Evolutionary conservation across 1,139 yeast genomes (phyloP).

Genomic region (Kluyveromyces sp.): DNA sequence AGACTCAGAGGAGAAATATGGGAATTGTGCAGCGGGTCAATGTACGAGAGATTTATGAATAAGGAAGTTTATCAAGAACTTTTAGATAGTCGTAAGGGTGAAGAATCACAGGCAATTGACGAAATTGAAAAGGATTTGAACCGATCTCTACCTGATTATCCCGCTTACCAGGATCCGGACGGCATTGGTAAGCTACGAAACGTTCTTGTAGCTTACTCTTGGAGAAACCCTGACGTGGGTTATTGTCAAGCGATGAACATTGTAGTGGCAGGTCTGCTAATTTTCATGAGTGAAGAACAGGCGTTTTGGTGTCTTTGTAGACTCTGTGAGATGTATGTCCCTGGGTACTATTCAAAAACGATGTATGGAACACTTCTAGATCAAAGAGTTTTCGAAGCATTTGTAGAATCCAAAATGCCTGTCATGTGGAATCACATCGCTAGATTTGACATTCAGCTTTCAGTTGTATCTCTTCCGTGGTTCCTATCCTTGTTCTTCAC

Average conservation of each 20-base stretch:
- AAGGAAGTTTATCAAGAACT: slow-evolving; percentile 53
- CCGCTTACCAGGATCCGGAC: slow-evolving; percentile 81
- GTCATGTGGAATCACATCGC: slow-evolving; percentile 76
- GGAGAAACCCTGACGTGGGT: slow-evolving; percentile 97
- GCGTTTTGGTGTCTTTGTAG: slow-evolving; percentile 88
- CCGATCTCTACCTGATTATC: slow-evolving; percentile 90
- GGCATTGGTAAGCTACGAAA: slow-evolving; percentile 81
- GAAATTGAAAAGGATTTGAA: slow-evolving; percentile 95
- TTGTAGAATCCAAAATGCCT: slow-evolving; percentile 89
- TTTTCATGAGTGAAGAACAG: slow-evolving; percentile 94
- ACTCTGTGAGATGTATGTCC: slow-evolving; percentile 80
- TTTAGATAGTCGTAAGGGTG: slow-evolving; percentile 53
- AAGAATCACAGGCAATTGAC: slow-evolving; percentile 76
- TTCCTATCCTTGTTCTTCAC: slow-evolving; percentile 82
- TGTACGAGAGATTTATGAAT: slow-evolving; percentile 62
- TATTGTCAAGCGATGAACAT: slow-evolving; percentile 99
- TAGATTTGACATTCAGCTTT: slow-evolving; percentile 79
- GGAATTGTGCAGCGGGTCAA: slow-evolving; percentile 88
- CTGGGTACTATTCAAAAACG: slow-evolving; percentile 94
- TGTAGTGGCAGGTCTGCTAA: slow-evolving; percentile 86
- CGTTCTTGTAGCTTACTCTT: slow-evolving; percentile 87
- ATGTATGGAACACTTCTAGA: slow-evolving; percentile 96
- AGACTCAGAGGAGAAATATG: slow-evolving; percentile 90
- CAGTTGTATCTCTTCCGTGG: slow-evolving; percentile 95
- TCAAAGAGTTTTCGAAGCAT: slow-evolving; percentile 85